A percentile compares a stretch with the other conserved stretches of the same genome.
Evolutionary conservation across 2,329 filamentous ascomycete genomes (phyloP).

Genomic region (Botrytis fabae): DNA sequence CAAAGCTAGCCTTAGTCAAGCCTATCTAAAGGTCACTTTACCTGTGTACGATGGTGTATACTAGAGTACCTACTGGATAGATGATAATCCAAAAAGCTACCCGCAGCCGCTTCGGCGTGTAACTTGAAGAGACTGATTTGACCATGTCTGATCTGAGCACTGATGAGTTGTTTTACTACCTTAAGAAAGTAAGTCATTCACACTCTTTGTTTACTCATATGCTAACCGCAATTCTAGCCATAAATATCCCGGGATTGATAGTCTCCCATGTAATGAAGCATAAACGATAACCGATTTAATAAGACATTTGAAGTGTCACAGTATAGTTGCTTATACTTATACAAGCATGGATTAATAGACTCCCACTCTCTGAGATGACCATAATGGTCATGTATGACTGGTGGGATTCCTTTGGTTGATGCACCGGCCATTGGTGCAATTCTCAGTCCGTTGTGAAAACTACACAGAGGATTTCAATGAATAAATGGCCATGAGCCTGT

Average conservation of each 20-base stretch:
- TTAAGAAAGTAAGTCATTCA: background rate
- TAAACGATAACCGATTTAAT: constrained; percentile 28
- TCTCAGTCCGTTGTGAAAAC: background rate
- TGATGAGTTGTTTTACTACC: background rate
- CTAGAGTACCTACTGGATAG: constrained; percentile 54
- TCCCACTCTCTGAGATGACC: background rate
- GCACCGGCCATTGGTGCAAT: background rate
- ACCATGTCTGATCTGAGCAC: background rate
- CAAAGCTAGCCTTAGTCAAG: constrained; percentile 30
- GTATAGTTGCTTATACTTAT: constrained; percentile 17
- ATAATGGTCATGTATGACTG: background rate
- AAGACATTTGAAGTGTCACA: constrained; percentile 25
- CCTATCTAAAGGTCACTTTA: constrained; percentile 30
- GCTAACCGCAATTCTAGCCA: background rate
- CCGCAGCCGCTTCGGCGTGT: constrained; percentile 35
- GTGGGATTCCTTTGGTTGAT: background rate
- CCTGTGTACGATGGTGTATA: constrained; percentile 33
- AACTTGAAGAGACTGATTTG: background rate
- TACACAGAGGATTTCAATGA: background rate
- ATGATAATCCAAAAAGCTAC: constrained; percentile 49
- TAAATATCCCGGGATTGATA: background rate
- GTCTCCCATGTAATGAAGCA: background rate
- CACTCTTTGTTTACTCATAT: background rate
- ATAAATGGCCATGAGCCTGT: constrained; percentile 86
- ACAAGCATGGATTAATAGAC: background rate